Base-by-base conservation (phyloP, 2,329 filamentous ascomycete species). In the Chaetothyriales sp. region DNA sequence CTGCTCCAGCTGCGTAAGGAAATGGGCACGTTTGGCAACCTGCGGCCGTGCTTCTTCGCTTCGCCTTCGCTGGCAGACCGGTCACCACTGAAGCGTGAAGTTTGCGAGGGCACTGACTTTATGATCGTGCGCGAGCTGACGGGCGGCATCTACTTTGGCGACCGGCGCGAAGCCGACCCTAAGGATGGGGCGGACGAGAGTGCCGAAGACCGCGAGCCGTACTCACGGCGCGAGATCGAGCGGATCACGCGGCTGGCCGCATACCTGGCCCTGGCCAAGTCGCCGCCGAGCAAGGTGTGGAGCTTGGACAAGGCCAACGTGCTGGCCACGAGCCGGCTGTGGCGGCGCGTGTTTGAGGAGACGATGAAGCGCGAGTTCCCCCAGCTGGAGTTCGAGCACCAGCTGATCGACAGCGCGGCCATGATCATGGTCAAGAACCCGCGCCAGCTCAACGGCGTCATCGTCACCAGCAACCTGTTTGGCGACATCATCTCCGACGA, bases 391-490 rank as follows among this genome's bases (percentile, higher is more conserved):
- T 71, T 93, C 44, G 79, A 81, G 58, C 90, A 95, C 67, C 89
- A 96, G 66, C 77, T 96, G 48, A 95, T 96, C 65, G 90, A 96
- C 71, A 86, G 81, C 51, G 90, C 90, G n/a, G 90, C 90, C 58
- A 95, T 96, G 89, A 74, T 95, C 60, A 87, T 96, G 84, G 79
- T 96, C 64, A 95, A 94, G 81, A 90, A 89, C 70, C 90, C 90
- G 8, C 76, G 82, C 9, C 79, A 80, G 19, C 75, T 96, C 49
- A 96, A 95, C 66, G 92, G 90, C 49, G 80, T 96, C 36, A 79
- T 96, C 46, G 81, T 96, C 57, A 94, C 89, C 10, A 89, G 83
- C 73, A 98, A 96, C 69, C 66, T 96, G 60, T 95, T 95, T 65
- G 92, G 90, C 56, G 90, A 96, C 68, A 96, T 96, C 65, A 88